phyloP scores from a whole-genome alignment of 805 yeast species.

The Sugiyamaella chiloensis region DNA sequence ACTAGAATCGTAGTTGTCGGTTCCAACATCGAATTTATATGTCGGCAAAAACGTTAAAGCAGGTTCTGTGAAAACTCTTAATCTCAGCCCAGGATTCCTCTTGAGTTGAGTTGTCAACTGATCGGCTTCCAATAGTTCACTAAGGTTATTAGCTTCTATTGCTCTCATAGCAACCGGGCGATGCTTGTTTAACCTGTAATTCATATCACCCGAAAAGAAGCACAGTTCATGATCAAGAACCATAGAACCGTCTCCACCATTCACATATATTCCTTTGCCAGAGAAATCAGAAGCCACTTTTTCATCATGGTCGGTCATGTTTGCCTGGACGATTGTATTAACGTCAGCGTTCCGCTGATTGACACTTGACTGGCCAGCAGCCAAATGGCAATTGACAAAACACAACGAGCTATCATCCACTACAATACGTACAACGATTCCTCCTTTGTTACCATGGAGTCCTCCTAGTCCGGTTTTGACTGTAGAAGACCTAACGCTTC shows the following conservation, averaged over 20 bases:
- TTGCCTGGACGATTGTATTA: conserved; percentile 63
- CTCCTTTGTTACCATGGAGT: conserved; percentile 73
- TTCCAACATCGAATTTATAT: conserved; percentile 88
- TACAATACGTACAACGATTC: conserved; percentile 64
- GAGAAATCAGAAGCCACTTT: conserved; percentile 18
- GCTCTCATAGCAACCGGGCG: conserved; percentile 64
- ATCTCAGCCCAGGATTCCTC: conserved; percentile 58
- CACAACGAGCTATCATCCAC: conserved; percentile 70
- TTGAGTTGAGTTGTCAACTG: conserved; percentile 75
- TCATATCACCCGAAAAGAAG: conserved; percentile 92
- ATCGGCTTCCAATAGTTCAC: conserved; percentile 61
- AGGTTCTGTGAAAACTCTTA: conserved; percentile 79
- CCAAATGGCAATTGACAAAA: conserved; percentile 81
- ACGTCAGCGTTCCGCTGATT: conserved; percentile 86
- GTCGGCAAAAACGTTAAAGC: conserved; percentile 84
- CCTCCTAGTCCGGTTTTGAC: conserved; percentile 96
- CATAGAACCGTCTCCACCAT: conserved; percentile 43
- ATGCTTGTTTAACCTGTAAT: conserved; percentile 71
- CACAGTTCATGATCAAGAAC: conserved; percentile 78
- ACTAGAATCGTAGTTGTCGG: conserved; percentile 76
- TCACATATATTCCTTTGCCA: conserved; percentile 26
- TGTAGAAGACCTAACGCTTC: conserved; percentile 63
- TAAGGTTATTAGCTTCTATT: conserved; percentile 49
- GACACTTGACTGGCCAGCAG: conserved; percentile 82
- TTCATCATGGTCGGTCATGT: conserved; percentile 18